A percentile compares a stretch with the other conserved stretches of the same genome.
phyloP scores from a whole-genome alignment of 176 grass and related monocot genomes.

The Metroxylon sagu region DNA sequence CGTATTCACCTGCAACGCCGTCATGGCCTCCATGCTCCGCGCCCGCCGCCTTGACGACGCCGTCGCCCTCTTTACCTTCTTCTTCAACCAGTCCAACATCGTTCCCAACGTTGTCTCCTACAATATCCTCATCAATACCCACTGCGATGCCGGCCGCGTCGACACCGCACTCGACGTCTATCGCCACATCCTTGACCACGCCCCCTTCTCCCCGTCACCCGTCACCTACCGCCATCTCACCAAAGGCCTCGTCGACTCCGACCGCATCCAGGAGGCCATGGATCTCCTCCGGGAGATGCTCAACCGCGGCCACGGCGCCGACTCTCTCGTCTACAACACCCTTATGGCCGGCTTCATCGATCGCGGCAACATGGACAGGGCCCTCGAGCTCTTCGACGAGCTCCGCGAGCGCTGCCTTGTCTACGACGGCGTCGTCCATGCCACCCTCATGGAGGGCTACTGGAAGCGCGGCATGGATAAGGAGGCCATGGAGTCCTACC shows the following conservation, averaged over 20 bases:
- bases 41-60: slow-evolving; percentile 31
- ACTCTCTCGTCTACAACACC: slow-evolving; percentile 54
- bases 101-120: slow-evolving; percentile 57
- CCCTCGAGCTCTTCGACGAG: slow-evolving; percentile 49
- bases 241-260: slow-evolving; percentile 43
- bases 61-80: slow-evolving; percentile 30
- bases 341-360: slow-evolving; percentile 45
- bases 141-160: slow-evolving; percentile 29
- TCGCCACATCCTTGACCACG: slow-evolving; percentile 23
- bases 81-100: slow-evolving; percentile 37
- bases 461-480: slow-evolving; percentile 43
- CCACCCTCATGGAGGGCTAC: slow-evolving; percentile 53
- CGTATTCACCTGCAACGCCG: slow-evolving; percentile 16
- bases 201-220: slow-evolving; percentile 37
- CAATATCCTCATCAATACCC: slow-evolving; percentile 45
- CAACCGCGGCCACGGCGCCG: slow-evolving; percentile 36
- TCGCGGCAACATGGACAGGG: slow-evolving; percentile 32
- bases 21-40: slow-evolving; percentile 31
- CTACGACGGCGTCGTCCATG: slow-evolving; percentile 45
- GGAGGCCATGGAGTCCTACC: slow-evolving; percentile 51
- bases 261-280: slow-evolving; percentile 29
- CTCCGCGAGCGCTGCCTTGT: slow-evolving; percentile 46
- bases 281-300: slow-evolving; percentile 42
- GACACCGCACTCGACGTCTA: slow-evolving; percentile 36
- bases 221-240: slow-evolving; percentile 46